A percentile compares a stretch with the other conserved stretches of the same genome.
phyloP scores from a whole-genome alignment of 805 yeast species.

The Brettanomyces naardenensis region DNA sequence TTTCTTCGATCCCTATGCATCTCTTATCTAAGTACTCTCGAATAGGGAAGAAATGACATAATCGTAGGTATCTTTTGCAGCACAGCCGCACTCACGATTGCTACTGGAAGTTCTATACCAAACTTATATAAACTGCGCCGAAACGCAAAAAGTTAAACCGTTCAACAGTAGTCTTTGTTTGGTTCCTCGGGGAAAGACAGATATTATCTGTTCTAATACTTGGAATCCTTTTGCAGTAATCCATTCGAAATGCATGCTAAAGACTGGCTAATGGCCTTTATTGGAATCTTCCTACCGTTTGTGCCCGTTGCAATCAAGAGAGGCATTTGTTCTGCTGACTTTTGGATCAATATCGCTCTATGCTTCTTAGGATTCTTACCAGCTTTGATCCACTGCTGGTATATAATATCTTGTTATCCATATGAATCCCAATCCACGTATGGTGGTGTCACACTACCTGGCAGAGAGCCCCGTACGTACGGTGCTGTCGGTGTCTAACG shows the following conservation, averaged over 20 bases:
- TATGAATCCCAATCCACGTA: conserved; percentile 21
- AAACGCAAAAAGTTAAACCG: too few species aligned
- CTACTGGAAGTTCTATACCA: too few species aligned
- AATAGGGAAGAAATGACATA: background rate
- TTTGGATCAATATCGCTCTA: conserved; percentile 55
- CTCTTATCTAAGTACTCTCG: background rate
- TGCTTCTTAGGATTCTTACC: conserved; percentile 70
- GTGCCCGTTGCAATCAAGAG: conserved; percentile 63
- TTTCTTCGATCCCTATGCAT: background rate
- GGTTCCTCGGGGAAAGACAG: too few species aligned
- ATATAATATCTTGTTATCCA: conserved; percentile 71
- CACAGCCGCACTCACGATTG: too few species aligned
- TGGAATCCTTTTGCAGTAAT: too few species aligned
- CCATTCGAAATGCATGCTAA: conserved; percentile 24
- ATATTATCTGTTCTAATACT: too few species aligned
- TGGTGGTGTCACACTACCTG: conserved; percentile 28
- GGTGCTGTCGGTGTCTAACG: too few species aligned
- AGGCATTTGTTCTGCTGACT: conserved; percentile 53
- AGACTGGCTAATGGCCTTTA: conserved; percentile 53
- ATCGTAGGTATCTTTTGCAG: too few species aligned
- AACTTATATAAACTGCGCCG: too few species aligned
- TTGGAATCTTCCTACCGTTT: conserved; percentile 67
- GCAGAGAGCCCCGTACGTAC: conserved; percentile 26
- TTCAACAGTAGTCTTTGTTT: too few species aligned
- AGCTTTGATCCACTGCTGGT: conserved; percentile 71